These are phyloP conservation scores for Metschnikowia hibisci DNA, from an alignment of 805 yeast genomes.

Conservation along the genomic window DNA sequence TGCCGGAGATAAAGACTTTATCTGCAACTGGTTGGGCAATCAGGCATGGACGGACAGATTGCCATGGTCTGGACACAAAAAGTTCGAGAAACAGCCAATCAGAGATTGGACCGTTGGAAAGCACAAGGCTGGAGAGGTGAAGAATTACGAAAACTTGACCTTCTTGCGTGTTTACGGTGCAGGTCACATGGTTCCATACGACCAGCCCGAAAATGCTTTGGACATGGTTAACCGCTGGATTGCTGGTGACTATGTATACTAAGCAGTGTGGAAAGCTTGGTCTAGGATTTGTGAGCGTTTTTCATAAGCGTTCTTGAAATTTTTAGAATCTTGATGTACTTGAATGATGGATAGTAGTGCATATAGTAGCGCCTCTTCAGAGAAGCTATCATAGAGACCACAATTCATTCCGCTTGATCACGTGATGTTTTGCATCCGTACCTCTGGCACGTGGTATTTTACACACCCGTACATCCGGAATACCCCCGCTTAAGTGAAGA, in stretches of 20 bases:
- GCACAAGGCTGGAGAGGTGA: conserved; percentile 59
- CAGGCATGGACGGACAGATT: conserved; percentile 68
- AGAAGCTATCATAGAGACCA: too few species aligned
- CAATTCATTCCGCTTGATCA: too few species aligned
- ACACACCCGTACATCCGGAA: too few species aligned
- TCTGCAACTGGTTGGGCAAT: conserved; percentile 92
- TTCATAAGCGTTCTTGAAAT: too few species aligned
- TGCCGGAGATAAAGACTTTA: conserved; percentile 93
- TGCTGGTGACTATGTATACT: conserved; percentile 48
- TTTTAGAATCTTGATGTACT: too few species aligned
- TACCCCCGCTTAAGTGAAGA: too few species aligned
- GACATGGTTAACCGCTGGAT: conserved; percentile 88
- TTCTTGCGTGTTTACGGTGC: conserved; percentile 83
- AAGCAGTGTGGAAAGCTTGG: not conserved
- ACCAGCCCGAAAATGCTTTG: conserved; percentile 74
- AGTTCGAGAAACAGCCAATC: conserved; percentile 42
- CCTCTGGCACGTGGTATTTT: too few species aligned
- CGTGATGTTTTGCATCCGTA: too few species aligned
- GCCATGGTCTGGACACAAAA: conserved; percentile 25
- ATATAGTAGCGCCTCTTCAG: too few species aligned
- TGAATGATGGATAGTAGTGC: too few species aligned
- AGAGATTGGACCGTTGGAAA: conserved; percentile 41
- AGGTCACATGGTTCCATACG: conserved; percentile 95
- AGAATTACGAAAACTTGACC: conserved; percentile 68
- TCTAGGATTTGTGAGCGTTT: too few species aligned